Evolutionary conservation across 2,329 filamentous ascomycete genomes (phyloP).

Genomic region (Colletotrichum melonis): DNA sequence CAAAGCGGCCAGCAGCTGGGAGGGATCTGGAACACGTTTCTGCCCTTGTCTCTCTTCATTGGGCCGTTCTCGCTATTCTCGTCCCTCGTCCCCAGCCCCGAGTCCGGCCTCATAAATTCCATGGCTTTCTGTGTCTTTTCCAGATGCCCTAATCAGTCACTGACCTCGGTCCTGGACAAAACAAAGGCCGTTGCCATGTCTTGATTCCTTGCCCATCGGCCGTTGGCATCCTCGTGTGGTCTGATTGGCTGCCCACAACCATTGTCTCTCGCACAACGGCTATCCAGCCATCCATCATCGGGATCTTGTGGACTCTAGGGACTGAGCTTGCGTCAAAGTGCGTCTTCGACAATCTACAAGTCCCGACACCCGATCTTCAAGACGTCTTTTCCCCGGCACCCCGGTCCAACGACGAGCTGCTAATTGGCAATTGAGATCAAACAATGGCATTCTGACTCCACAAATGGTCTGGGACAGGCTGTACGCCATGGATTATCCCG

Average conservation of each 20-base stretch:
- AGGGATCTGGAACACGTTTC: slow-evolving; percentile 17
- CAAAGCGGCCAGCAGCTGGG: slow-evolving; percentile 7
- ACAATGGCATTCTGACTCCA: slow-evolving; percentile 21
- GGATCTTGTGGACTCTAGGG: slow-evolving; percentile 16
- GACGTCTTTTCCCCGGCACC: slow-evolving; percentile 28
- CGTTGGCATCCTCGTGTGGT: background rate
- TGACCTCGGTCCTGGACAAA: slow-evolving; percentile 7
- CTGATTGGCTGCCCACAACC: slow-evolving; percentile 26
- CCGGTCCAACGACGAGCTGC: slow-evolving; percentile 22
- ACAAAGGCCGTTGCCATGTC: background rate
- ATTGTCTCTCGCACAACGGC: slow-evolving; percentile 6
- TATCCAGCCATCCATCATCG: slow-evolving; percentile 14
- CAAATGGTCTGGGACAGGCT: slow-evolving; percentile 16
- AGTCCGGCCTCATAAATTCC: background rate
- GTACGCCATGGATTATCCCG: slow-evolving; percentile 34
- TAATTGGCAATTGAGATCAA: slow-evolving; percentile 28
- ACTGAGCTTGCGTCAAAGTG: slow-evolving; percentile 30
- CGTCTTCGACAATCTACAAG: slow-evolving; percentile 32
- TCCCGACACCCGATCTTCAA: slow-evolving; percentile 32
- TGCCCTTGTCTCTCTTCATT: slow-evolving; percentile 23
- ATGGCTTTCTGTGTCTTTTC: background rate
- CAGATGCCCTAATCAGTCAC: slow-evolving; percentile 16
- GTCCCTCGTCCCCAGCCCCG: slow-evolving; percentile 14
- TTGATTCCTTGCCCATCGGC: slow-evolving; percentile 1
- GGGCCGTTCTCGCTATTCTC: slow-evolving; percentile 11